Base-by-base conservation (phyloP, 495 filamentous ascomycete genomes). In the Talaromyces ruber region DNA sequence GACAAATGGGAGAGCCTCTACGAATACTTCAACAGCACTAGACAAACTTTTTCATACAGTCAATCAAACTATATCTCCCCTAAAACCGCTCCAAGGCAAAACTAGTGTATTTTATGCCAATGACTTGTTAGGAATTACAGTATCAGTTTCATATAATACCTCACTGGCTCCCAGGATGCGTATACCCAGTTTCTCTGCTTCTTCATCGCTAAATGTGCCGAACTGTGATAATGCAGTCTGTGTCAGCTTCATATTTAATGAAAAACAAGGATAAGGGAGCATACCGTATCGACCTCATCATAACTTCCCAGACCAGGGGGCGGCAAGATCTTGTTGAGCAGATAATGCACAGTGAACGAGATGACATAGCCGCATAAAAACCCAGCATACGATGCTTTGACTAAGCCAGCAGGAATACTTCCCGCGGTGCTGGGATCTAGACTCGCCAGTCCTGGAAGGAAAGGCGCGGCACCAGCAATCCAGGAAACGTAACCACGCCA, bases 401-500 rank as follows among this genome's bases (percentile, higher is more conserved):
- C 73, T 70, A 30, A 68, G 59, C 47, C 54, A 66, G 61, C 7
- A 51, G 29, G 28, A 37, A 59, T 53, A 53, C 3, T 58, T 34
- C 22, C 14, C 24, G 18, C 45, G 29, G 29, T 56, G 29, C 21
- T 64, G 43, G 29, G 63, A 51, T 47, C 61, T 29, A 14, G 34
- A 55, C 67, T 69, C 62, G 64, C 74, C 69, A 76, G 74, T 54
- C 70, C 71, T 22, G 75, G 76, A 4, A 80, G 37, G 51, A 65
- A 72, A 4, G 77, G 76, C 32, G 69, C 68, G 26, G 77, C 66
- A 18, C 72, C 72, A 53, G 77, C 64, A 16, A 79, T 58, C 59
- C 79, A 74, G 0, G 77, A 74, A 0, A 76, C 62, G 12, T 63
- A 75, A 6, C 76, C 76, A 6, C 77, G 70, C 75, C 75, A 79